These are phyloP conservation scores for Fusarium hainanense DNA, from an alignment of 2,329 filamentous ascomycete species.

Conservation along the genomic window DNA sequence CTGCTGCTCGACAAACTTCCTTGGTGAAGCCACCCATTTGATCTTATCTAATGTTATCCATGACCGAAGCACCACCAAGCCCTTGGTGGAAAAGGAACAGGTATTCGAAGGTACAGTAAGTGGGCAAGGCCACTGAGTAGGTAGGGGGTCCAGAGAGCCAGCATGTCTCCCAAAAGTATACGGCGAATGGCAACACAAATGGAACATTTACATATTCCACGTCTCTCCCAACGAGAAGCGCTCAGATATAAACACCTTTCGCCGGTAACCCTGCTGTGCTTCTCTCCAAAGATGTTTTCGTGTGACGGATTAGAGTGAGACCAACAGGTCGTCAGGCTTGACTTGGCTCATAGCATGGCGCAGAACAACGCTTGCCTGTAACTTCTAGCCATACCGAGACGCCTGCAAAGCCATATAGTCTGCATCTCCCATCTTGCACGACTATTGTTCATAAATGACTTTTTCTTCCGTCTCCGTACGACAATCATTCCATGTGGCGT, in stretches of 20 bases:
- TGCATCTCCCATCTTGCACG: slow-evolving; percentile 49
- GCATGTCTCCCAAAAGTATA: slow-evolving; percentile 45
- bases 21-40: slow-evolving; percentile 47
- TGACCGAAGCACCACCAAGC: slow-evolving; percentile 49
- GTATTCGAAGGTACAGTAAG: slow-evolving; percentile 46
- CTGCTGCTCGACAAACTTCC: slow-evolving; percentile 47
- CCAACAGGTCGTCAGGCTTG: slow-evolving; percentile 13
- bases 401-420: slow-evolving; percentile 46
- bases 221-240: slow-evolving; percentile 26
- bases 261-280: slow-evolving; percentile 37
- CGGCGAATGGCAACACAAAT: slow-evolving; percentile 45
- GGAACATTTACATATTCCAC: slow-evolving; percentile 39
- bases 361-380: slow-evolving; percentile 29
- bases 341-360: slow-evolving; percentile 14
- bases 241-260: slow-evolving; percentile 33
- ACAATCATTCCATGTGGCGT: slow-evolving; percentile 50
- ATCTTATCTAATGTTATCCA: slow-evolving; percentile 51
- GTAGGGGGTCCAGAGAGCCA: slow-evolving; percentile 13
- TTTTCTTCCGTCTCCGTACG: slow-evolving; percentile 48
- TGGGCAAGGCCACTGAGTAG: slow-evolving; percentile 40
- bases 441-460: slow-evolving; percentile 53
- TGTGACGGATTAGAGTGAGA: slow-evolving; percentile 31
- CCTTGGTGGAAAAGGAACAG: slow-evolving; percentile 38
- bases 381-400: slow-evolving; percentile 33
- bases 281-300: slow-evolving; percentile 35